These are phyloP conservation scores for Thielaviopsis punctulata DNA, from an alignment of 2,329 filamentous ascomycete species.

Conservation along the genomic window DNA sequence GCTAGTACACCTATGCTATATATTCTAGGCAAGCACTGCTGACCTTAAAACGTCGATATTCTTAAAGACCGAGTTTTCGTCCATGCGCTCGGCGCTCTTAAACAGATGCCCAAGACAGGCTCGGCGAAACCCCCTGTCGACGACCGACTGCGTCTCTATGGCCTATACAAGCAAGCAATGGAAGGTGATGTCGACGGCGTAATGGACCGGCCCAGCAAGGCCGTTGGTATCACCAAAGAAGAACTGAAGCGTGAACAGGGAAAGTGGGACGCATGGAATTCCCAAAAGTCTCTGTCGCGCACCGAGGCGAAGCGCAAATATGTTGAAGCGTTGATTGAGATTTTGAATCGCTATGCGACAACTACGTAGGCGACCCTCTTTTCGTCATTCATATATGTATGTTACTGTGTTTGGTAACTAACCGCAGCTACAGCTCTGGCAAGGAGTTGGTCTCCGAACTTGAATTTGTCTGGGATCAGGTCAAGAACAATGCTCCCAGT, in stretches of 20 bases:
- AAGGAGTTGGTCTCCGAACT: slow-evolving; percentile 79
- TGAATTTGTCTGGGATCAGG: slow-evolving; percentile 99
- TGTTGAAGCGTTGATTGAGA: slow-evolving; percentile 84
- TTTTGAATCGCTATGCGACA: slow-evolving; percentile 90
- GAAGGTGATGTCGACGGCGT: slow-evolving; percentile 92
- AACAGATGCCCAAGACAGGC: slow-evolving; percentile 89
- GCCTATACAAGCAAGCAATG: slow-evolving; percentile 98
- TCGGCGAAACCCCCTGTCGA: slow-evolving; percentile 70
- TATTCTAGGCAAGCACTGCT: not conserved
- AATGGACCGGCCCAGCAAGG: slow-evolving; percentile 59
- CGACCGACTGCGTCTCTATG: slow-evolving; percentile 84
- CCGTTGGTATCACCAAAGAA: slow-evolving; percentile 29
- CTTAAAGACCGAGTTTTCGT: slow-evolving; percentile 84
- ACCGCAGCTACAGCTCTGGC: slow-evolving; percentile 41
- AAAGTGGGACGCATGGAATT: slow-evolving; percentile 92
- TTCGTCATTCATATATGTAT: not conserved
- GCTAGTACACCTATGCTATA: not conserved
- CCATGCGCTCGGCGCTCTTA: slow-evolving; percentile 96
- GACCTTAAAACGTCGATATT: not conserved
- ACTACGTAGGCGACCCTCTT: slow-evolving; percentile 41
- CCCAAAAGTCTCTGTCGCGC: slow-evolving; percentile 62
- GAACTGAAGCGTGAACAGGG: slow-evolving; percentile 42
- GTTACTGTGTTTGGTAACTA: no score
- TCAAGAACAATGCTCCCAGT: slow-evolving; percentile 66
- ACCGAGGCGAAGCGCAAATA: slow-evolving; percentile 92